Conservation (phyloP, 306 rosid genomes). For the Sicyos baderoa region DNA sequence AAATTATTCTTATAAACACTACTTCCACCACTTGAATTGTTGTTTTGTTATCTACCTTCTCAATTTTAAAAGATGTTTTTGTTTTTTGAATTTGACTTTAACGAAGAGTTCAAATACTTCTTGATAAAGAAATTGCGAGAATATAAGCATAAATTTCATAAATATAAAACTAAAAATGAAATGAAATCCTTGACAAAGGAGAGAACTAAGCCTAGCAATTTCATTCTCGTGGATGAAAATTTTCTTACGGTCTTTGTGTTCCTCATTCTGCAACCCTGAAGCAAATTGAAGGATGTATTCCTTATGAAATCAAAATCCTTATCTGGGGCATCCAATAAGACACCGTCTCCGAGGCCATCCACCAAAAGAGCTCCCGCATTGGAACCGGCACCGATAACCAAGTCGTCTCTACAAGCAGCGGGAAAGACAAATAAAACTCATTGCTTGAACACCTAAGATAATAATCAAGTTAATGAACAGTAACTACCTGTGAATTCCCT, state of each 20-base stretch:
- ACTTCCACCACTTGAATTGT: too few species aligned
- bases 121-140: too few species aligned
- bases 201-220: too few species aligned
- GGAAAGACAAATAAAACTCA: constrained; percentile 16
- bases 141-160: too few species aligned
- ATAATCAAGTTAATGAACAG: constrained; percentile 7
- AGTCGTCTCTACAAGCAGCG: constrained; percentile 63
- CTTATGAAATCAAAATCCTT: constrained; percentile 81
- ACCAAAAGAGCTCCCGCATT: constrained; percentile 88
- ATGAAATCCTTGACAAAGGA: too few species aligned
- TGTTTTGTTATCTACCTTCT: too few species aligned
- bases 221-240: not conserved
- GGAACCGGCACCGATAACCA: constrained; percentile 86
- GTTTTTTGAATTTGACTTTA: not conserved
- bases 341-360: constrained; percentile 95
- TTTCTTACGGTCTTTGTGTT: constrained; percentile 81
- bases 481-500: constrained; percentile 68
- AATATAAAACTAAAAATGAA: too few species aligned
- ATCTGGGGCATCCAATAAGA: constrained; percentile 74
- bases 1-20: too few species aligned
- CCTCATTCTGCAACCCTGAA: constrained; percentile 99
- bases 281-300: constrained; percentile 88
- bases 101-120: too few species aligned
- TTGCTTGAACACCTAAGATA: constrained; percentile 5
- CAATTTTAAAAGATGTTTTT: too few species aligned